Conservation (phyloP, 345 rosid genomes). For the Toxicodendron radicans region DNA sequence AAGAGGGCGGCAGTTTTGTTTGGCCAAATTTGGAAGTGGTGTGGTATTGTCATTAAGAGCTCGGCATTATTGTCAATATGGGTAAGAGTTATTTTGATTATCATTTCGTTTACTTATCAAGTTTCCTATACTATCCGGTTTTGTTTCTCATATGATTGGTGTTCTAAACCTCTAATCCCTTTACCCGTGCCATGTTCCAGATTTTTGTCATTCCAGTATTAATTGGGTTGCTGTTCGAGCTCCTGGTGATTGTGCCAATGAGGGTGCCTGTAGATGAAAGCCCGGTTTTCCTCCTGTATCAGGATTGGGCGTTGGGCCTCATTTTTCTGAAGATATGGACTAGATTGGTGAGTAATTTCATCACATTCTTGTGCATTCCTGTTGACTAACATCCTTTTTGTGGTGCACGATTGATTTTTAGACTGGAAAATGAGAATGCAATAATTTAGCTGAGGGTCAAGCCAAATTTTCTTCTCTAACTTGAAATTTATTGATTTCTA, state of each 20-base stretch:
- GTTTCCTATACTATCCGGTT: background rate
- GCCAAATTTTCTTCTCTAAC: no score
- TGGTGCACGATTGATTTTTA: background rate
- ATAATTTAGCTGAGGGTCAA: background rate
- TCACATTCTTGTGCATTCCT: background rate
- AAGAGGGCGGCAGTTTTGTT: slow-evolving; percentile 71
- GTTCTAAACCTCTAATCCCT: background rate
- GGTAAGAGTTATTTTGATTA: slow-evolving; percentile 44
- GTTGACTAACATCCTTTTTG: background rate
- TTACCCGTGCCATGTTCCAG: slow-evolving; percentile 35
- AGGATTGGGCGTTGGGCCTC: slow-evolving; percentile 98
- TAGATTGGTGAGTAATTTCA: slow-evolving; percentile 59
- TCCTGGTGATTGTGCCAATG: slow-evolving; percentile 97
- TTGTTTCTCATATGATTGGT: background rate
- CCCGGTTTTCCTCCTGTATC: slow-evolving; percentile 97
- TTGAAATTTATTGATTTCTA: background rate
- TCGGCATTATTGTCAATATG: slow-evolving; percentile 81
- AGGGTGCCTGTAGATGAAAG: slow-evolving; percentile 99
- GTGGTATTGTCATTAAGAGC: slow-evolving; percentile 84
- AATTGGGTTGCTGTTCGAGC: slow-evolving; percentile 95
- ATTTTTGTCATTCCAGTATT: slow-evolving; percentile 92
- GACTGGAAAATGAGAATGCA: background rate
- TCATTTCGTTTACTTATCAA: background rate
- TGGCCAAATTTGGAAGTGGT: slow-evolving; percentile 82
- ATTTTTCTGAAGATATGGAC: slow-evolving; percentile 99